Evolutionary conservation across 2,329 filamentous ascomycete genomes (phyloP).

Genomic region (Cytospora schulzeri): DNA sequence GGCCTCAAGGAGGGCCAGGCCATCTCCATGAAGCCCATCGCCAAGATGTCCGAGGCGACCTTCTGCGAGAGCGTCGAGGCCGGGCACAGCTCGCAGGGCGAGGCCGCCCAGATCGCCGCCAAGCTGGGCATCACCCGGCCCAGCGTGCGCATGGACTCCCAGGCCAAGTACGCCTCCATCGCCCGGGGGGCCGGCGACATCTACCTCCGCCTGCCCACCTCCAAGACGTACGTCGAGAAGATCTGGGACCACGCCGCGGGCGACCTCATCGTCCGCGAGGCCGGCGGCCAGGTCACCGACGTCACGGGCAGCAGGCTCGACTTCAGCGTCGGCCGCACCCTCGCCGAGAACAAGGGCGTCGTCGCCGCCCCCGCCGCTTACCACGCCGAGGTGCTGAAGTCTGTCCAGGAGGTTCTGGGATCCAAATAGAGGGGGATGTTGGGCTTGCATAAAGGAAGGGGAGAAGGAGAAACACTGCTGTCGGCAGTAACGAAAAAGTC

Average conservation of each 20-base stretch:
- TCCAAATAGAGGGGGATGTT: constrained; percentile 40
- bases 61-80: constrained; percentile 98
- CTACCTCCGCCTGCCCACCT: constrained; percentile 83
- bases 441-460: background rate
- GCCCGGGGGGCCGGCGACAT: constrained; percentile 92
- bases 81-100: constrained; percentile 84
- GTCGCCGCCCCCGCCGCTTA: constrained; percentile 80
- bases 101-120: constrained; percentile 81
- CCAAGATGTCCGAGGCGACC: constrained; percentile 75
- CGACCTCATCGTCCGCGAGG: constrained; percentile 90
- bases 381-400: constrained; percentile 75
- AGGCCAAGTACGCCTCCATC: constrained; percentile 97
- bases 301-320: constrained; percentile 81
- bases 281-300: constrained; percentile 90
- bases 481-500: background rate
- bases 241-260: constrained; percentile 99
- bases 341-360: constrained; percentile 90
- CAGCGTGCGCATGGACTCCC: constrained; percentile 95
- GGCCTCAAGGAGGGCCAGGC: constrained; percentile 56
- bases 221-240: constrained; percentile 90
- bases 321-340: constrained; percentile 82
- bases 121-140: constrained; percentile 84
- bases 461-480: background rate
- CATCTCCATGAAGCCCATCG: constrained; percentile 79
- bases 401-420: constrained; percentile 76